Conservation (phyloP, 176 grass and related monocot genomes). For the barley (Hordeum vulgare) region MorexV3_pseudomolecules_assembly NC_058522.1:32761941-32762440, state of each 20-base stretch:
- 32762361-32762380: too few species aligned
- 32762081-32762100: slow-evolving; percentile 80
- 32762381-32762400: neutral
- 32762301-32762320: too few species aligned
- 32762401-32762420: neutral
- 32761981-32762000: neutral
- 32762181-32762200: neutral
- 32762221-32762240: neutral
- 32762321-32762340: too few species aligned
- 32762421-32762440: neutral
- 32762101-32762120: slow-evolving; percentile 82
- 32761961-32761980: slow-evolving; percentile 23
- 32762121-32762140: slow-evolving; percentile 92
- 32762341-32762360: neutral
- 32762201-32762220: neutral
- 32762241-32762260: neutral
- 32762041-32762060: slow-evolving; percentile 75
- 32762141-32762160: slow-evolving; percentile 80
- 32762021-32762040: slow-evolving; percentile 67
- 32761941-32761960: slow-evolving; percentile 41
- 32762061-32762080: slow-evolving; percentile 83
- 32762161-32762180: neutral
- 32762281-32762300: neutral
- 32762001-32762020: slow-evolving; percentile 38
- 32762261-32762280: neutral